Evolutionary conservation across 805 yeast genomes (phyloP).

Genomic region (Yamadazyma endophytica): DNA sequence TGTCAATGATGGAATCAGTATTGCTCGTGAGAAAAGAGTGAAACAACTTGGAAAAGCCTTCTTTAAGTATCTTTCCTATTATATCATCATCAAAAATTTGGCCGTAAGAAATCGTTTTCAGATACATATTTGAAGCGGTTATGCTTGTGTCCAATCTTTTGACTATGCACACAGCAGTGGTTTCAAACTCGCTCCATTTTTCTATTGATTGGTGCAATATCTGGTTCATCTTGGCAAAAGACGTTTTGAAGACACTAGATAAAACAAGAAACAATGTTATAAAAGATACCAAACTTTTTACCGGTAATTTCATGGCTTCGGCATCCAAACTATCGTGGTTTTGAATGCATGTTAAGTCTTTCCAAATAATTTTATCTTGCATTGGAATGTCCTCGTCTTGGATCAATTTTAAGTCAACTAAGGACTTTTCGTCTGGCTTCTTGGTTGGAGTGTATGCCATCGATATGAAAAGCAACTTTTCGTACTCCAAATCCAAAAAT

Average conservation of each 20-base stretch:
- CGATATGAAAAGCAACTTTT: constrained; percentile 46
- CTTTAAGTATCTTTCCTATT: constrained; percentile 8
- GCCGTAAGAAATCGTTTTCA: constrained; percentile 10
- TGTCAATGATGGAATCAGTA: too few species aligned
- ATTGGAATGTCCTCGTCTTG: too few species aligned
- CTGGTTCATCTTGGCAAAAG: constrained; percentile 27
- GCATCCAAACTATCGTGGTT: constrained; percentile 43
- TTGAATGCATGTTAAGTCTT: constrained; percentile 1
- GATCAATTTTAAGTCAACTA: too few species aligned
- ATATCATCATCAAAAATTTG: constrained; percentile 11
- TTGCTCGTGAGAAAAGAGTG: too few species aligned
- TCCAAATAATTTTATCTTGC: constrained; percentile 8
- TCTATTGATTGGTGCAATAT: too few species aligned
- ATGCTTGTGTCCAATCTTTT: constrained; percentile 46
- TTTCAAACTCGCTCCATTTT: constrained; percentile 42
- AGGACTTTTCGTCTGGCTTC: constrained; percentile 1
- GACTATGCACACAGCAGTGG: constrained; percentile 41
- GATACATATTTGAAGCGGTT: constrained; percentile 6
- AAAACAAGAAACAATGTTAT: constrained; percentile 48
- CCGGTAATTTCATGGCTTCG: too few species aligned
- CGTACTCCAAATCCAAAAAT: constrained; percentile 34
- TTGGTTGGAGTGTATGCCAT: constrained; percentile 13
- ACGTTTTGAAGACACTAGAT: constrained; percentile 25
- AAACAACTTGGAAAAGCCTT: constrained; percentile 17
- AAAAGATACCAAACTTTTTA: too few species aligned